phyloP scores from a whole-genome alignment of 2,329 filamentous ascomycete species.

The Trichoderma pleuroti region DNA sequence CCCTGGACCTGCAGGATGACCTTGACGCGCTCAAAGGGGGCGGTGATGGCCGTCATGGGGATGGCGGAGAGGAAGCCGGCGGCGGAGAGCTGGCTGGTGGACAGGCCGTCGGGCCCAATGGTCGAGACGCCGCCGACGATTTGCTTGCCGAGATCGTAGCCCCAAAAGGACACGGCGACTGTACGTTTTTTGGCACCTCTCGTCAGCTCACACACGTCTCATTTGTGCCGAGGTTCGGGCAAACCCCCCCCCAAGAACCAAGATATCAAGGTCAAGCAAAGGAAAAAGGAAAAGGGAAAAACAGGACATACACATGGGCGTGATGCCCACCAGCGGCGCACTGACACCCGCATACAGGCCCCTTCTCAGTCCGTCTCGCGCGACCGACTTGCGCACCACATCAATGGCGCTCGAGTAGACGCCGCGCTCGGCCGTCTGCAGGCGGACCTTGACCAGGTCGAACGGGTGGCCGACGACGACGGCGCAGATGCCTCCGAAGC shows the following conservation, averaged over 20 bases:
- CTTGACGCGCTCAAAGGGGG: constrained; percentile 97
- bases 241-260: background rate
- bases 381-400: constrained; percentile 84
- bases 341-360: constrained; percentile 97
- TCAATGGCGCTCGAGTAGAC: constrained; percentile 89
- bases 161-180: constrained; percentile 74
- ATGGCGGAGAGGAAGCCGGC: constrained; percentile 98
- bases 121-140: constrained; percentile 69
- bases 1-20: constrained; percentile 97
- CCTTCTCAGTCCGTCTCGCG: constrained; percentile 73
- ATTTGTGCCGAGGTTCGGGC: background rate
- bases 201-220: background rate
- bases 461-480: constrained; percentile 96
- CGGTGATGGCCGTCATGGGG: constrained; percentile 97
- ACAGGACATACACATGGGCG: constrained; percentile 85
- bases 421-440: constrained; percentile 93
- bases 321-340: constrained; percentile 90
- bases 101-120: constrained; percentile 66
- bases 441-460: constrained; percentile 93
- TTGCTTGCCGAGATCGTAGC: constrained; percentile 92
- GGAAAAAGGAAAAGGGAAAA: constrained; percentile 26
- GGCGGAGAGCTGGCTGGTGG: constrained; percentile 81
- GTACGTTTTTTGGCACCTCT: background rate
- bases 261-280: background rate
- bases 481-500: constrained; percentile 89